A percentile compares a stretch with the other conserved stretches of the same genome.
Evolutionary conservation across 31 red algal genomes (phyloP).

Genomic region (Pterothamnion heteromorphum): DNA sequence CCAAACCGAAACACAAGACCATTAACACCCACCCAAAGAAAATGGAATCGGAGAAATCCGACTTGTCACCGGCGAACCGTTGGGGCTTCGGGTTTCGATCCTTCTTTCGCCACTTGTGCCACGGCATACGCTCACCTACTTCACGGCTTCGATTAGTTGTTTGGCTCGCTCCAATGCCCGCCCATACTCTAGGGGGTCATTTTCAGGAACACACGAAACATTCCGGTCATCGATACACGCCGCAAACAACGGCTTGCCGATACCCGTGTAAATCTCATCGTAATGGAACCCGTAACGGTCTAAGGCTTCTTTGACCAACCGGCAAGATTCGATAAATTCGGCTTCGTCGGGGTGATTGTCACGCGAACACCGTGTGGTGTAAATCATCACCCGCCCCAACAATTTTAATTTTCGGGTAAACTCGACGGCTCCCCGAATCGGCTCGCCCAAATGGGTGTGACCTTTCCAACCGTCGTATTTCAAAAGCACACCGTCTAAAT

Average conservation of each 20-base stretch:
- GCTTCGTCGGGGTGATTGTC: background rate
- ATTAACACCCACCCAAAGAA: too few relatives aligned
- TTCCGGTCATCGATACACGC: conserved; percentile 1
- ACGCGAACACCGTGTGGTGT: background rate
- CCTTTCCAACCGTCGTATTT: background rate
- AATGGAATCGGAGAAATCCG: too few relatives aligned
- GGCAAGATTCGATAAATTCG: background rate
- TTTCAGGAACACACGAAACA: background rate
- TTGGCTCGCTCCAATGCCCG: too few relatives aligned
- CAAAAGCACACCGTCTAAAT: background rate
- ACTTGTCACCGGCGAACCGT: too few relatives aligned
- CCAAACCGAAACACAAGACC: too few relatives aligned
- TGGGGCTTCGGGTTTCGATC: too few relatives aligned
- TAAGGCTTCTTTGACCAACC: background rate
- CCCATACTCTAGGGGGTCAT: background rate
- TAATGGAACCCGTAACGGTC: background rate
- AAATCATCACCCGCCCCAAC: background rate
- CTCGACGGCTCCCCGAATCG: background rate
- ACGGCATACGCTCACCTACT: too few relatives aligned
- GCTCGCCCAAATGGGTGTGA: background rate
- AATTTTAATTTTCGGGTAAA: background rate
- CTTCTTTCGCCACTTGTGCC: too few relatives aligned
- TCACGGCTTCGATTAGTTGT: too few relatives aligned
- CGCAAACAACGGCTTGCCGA: background rate
- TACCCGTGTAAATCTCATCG: background rate